A percentile compares a stretch with the other conserved stretches of the same genome.
These are phyloP conservation scores for Aspergillus unguis DNA, from an alignment of 2,329 filamentous ascomycete genomes.

Conservation along the genomic window DNA sequence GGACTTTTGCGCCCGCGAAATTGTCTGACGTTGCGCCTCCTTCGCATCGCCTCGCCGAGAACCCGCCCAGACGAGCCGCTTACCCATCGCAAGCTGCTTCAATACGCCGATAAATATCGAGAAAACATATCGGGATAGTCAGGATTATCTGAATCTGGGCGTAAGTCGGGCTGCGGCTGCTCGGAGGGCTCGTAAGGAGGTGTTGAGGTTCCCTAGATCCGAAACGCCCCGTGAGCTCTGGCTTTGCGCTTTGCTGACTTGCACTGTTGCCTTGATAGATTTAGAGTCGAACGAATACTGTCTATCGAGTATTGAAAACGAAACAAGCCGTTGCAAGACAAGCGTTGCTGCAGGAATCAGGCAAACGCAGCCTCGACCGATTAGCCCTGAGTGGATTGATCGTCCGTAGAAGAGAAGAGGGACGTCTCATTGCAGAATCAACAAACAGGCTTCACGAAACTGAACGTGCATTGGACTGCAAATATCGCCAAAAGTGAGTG, in stretches of 20 bases:
- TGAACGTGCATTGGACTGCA: too few relatives aligned
- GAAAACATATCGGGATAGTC: too few relatives aligned
- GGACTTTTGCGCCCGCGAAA: conserved; percentile 16
- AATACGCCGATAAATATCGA: not conserved
- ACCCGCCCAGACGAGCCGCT: conserved; percentile 11
- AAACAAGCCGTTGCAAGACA: too few relatives aligned
- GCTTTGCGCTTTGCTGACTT: conserved; percentile 10
- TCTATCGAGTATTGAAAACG: not conserved
- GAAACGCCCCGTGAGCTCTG: conserved; percentile 6
- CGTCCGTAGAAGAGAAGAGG: too few relatives aligned
- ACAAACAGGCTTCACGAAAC: too few relatives aligned
- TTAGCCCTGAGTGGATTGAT: too few relatives aligned
- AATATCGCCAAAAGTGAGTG: conserved; percentile 4
- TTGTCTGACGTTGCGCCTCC: conserved; percentile 16
- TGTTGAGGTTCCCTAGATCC: conserved; percentile 12
- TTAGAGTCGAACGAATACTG: not conserved
- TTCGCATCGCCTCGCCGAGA: conserved; percentile 21
- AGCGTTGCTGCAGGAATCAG: too few relatives aligned
- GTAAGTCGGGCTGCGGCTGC: conserved; percentile 6
- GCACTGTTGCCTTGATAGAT: not conserved
- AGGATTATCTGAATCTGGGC: too few relatives aligned
- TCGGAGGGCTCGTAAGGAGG: conserved; percentile 6
- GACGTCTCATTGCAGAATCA: too few relatives aligned
- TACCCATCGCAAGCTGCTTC: not conserved
- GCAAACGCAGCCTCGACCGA: too few relatives aligned